Percentiles rank a stretch among this genome's conserved stretches.
These are phyloP conservation scores for Colletotrichum noveboracense DNA, from an alignment of 2,329 filamentous ascomycete genomes.

Conservation along the genomic window DNA sequence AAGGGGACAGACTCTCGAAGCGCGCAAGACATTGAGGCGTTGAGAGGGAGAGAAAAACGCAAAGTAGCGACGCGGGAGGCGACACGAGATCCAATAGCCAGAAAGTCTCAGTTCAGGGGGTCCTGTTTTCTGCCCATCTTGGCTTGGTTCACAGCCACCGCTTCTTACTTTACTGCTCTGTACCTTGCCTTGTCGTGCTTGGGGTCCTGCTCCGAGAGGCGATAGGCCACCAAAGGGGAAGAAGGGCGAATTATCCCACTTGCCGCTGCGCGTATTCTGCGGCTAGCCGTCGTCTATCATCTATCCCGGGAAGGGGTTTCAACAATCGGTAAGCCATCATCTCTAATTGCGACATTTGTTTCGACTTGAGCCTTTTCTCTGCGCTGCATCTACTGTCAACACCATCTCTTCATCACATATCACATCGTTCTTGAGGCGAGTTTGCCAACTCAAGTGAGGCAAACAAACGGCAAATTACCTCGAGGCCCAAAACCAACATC, in stretches of 20 bases:
- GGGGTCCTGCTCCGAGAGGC: slow-evolving; percentile 8
- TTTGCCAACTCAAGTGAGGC: slow-evolving; percentile 15
- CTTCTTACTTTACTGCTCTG: not conserved
- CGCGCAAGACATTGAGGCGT: not conserved
- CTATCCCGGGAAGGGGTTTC: not conserved
- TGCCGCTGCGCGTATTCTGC: slow-evolving; percentile 12
- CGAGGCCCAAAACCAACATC: not conserved
- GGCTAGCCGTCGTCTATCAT: slow-evolving; percentile 2
- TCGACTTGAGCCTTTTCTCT: not conserved
- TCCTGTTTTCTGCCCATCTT: slow-evolving; percentile 5
- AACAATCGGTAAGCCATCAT: slow-evolving; percentile 9
- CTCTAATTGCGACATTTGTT: not conserved
- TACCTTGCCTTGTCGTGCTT: slow-evolving; percentile 17
- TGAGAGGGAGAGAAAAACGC: not conserved
- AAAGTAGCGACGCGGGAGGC: not conserved
- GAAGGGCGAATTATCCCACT: slow-evolving; percentile 7
- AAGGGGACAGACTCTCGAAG: not conserved
- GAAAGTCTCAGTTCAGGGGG: slow-evolving; percentile 18
- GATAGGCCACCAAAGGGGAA: slow-evolving; percentile 17
- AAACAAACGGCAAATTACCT: not conserved
- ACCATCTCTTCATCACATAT: not conserved
- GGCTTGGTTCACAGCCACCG: slow-evolving; percentile 17
- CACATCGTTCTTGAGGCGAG: not conserved
- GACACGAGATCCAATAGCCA: slow-evolving; percentile 6
- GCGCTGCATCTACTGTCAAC: not conserved